phyloP scores from a whole-genome alignment of 176 grass and related monocot genomes.

The Ampelocalamus luodianensis region DNA sequence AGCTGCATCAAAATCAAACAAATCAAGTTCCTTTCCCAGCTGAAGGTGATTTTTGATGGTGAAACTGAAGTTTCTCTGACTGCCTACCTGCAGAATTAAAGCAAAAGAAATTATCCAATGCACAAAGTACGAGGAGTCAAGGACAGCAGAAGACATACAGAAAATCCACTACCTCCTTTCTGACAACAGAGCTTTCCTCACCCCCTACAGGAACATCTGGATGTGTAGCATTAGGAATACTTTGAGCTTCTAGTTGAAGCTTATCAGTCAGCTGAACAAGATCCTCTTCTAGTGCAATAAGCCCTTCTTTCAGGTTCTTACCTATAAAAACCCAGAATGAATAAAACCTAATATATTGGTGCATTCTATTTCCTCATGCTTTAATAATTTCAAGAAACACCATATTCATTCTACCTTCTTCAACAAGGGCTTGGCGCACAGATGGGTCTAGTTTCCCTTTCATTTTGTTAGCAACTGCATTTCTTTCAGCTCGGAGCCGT shows the following conservation, averaged over 20 bases:
- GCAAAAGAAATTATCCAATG: conserved; percentile 33
- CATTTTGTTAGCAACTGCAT: conserved; percentile 92
- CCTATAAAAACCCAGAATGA: conserved; percentile 53
- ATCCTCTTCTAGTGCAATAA: conserved; percentile 84
- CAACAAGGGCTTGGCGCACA: conserved; percentile 84
- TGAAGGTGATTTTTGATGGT: conserved; percentile 87
- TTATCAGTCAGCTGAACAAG: conserved; percentile 78
- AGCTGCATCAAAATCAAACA: conserved; percentile 97
- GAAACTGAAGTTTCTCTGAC: conserved; percentile 78
- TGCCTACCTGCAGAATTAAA: conserved; percentile 66
- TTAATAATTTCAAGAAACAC: not conserved
- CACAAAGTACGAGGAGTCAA: not conserved
- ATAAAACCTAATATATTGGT: not conserved
- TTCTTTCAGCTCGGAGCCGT: conserved; percentile 87
- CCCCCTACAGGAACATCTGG: conserved; percentile 80
- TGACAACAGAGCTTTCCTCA: conserved; percentile 77
- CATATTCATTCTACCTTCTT: conserved; percentile 68
- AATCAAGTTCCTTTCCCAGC: conserved; percentile 89
- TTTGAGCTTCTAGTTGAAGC: conserved; percentile 92
- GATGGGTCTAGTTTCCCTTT: conserved; percentile 89
- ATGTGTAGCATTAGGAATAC: conserved; percentile 89
- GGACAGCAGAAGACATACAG: not conserved
- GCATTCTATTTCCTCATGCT: conserved; percentile 5
- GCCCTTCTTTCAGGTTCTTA: conserved; percentile 82
- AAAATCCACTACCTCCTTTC: conserved; percentile 71